Evolutionary conservation across 441 rosid genomes (phyloP), one percentile per base, ranked within the genome.

Genomic region (Aquilaria agallochum): DNA sequence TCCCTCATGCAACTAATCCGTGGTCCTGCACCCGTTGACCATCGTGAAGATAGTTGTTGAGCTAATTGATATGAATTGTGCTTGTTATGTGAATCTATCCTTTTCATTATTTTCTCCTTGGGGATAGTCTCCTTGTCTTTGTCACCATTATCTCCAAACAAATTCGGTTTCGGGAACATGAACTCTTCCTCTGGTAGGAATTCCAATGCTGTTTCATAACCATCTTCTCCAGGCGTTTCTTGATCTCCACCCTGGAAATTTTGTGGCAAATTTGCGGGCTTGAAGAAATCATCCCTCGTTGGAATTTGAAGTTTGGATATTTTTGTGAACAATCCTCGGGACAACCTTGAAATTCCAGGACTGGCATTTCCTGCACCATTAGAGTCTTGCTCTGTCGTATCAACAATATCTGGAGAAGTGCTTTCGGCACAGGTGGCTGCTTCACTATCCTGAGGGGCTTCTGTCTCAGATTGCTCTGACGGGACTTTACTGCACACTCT

Each of bases 1-100:
- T 87, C 95, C 70, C 87, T 85, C 83, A 87, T 81, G 73, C 91
- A 85, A 54, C 95, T 84, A 54, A 87, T 87, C 36, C 95, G 73
- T 2, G 95, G 89, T 1, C 95, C 91, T 0, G 87, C 95, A 12
- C 95, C 91, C 0, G 91, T 85, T 3, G 80, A 78, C 91, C 95
- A 87, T 68, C 70, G 79, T 6, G 83, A 76, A 31, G 82, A 74
- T 60, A 84, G 56, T 33, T 86, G 76, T 59, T 78, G 75, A 53
- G 83, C 94, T 70, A 87, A 60, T 70, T 87, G 87, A 42, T 84
- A 87, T 0, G 90, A 79, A 60, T 76, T 83, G 51, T 71, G 58
- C 66, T 76, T 78, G 50, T 78, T 83, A 61, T 87, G 91, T 13
- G 91, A 81, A 67, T 81, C 83, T 59, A 87, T 85, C 49, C 89